Evolutionary conservation across 2,329 filamentous ascomycete genomes (phyloP), one percentile per base, ranked within the genome.

Genomic region (Diaporthe capsici): DNA sequence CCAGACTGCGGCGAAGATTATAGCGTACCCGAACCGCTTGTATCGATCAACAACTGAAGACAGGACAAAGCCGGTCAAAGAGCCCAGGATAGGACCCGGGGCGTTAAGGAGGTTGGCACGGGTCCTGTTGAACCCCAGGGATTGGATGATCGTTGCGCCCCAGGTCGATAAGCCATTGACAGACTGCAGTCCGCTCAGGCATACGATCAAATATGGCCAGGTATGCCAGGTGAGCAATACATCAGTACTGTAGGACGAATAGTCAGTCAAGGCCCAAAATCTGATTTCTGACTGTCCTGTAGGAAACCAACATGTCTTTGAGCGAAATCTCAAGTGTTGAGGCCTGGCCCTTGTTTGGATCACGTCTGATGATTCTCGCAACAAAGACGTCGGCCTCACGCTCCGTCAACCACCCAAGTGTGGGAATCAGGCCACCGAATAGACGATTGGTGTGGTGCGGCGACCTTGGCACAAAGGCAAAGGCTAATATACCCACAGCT

Each of bases 251-350:
- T 1, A 31, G 0, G 28, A 2, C 3, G 0, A 4, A 2, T 17
- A 17, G 25, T 55, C 51, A 55, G 51, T 17, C 7, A 4, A 53
- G 13, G n/a, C 22, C 1, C 51, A 3, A 28, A 7, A 17, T 25
- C 0, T 4, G 13, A 31, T 5, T 20, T 3, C 13, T 53, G 3
- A 15, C 9, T 25, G 22, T 2, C 8, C 20, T 3, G 0, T 4
- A 7, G n/a, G 51, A 7, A 0, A 55, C 51, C 6, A 0, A 55
- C 51, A 55, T 55, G 15, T 28, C 51, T 1, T 55, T 55, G 51
- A 55, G 13, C 1, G 51, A 55, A 2, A 55, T 55, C 3, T 28
- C 2, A 0, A 55, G 51, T 31, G 51, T 55, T 31, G 51, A 1
- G 7, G n/a, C 25, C 15, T 55, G 51, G 3, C 12, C 51, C 4